A percentile compares a stretch with the other conserved stretches of the same genome.
phyloP scores from a whole-genome alignment of 1,284 basidiomycete species.

The Neolentinus lepideus region DNA sequence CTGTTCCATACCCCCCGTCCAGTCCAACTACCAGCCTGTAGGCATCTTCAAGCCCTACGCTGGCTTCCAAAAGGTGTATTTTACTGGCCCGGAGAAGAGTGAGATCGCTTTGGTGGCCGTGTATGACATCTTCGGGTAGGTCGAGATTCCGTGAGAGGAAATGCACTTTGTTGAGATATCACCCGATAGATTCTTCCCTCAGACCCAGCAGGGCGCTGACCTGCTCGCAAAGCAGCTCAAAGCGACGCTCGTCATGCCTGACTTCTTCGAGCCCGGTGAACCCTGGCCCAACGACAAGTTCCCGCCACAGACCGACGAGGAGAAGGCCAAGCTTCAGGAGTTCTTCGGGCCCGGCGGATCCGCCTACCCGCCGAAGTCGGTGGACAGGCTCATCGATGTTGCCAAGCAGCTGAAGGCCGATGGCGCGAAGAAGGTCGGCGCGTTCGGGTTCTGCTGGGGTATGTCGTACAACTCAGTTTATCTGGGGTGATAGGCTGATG shows the following conservation, averaged over 20 bases:
- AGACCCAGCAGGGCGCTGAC: conserved; percentile 58
- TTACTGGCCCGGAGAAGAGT: conserved; percentile 40
- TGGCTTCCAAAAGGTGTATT: conserved; percentile 35
- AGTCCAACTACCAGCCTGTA: conserved; percentile 44
- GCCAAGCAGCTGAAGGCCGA: conserved; percentile 35
- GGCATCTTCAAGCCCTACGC: conserved; percentile 37
- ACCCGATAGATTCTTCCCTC: conserved; percentile 37
- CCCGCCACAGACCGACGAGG: conserved; percentile 46
- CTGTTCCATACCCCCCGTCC: conserved; percentile 50
- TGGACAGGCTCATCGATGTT: conserved; percentile 39
- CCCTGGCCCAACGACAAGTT: conserved; percentile 43
- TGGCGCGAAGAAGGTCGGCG: conserved; percentile 40
- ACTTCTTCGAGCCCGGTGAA: conserved; percentile 51
- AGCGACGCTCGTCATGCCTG: conserved; percentile 54
- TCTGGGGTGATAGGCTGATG: too few species aligned
- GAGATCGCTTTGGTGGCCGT: conserved; percentile 49
- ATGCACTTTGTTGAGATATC: not conserved
- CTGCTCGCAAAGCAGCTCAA: conserved; percentile 46
- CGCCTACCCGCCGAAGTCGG: conserved; percentile 35
- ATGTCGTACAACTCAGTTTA: not conserved
- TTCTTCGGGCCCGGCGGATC: conserved; percentile 40
- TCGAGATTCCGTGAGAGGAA: conserved; percentile 2
- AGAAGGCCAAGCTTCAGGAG: conserved; percentile 39
- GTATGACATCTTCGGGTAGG: conserved; percentile 60
- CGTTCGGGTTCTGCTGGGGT: conserved; percentile 60